Evolutionary conservation across 257 asterid genomes (phyloP).

Genomic region (Ilex asprella): DNA sequence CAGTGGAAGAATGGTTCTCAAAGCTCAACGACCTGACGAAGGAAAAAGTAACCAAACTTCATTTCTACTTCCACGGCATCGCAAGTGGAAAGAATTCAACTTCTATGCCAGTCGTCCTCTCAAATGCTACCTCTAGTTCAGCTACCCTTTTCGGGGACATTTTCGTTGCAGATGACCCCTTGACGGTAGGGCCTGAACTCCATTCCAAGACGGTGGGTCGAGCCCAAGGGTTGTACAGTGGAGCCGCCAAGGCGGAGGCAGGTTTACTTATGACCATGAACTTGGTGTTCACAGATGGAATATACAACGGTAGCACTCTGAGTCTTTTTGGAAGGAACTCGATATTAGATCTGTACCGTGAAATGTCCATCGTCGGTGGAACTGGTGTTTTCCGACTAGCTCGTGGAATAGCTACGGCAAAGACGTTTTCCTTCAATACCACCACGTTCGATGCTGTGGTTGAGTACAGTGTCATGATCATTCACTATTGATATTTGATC

Average conservation of each 20-base stretch:
- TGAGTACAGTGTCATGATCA: slow-evolving; percentile 12
- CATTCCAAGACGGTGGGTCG: slow-evolving; percentile 28
- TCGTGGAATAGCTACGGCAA: slow-evolving; percentile 27
- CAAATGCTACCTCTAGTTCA: slow-evolving; percentile 11
- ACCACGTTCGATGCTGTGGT: slow-evolving; percentile 6
- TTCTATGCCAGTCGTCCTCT: slow-evolving; percentile 23
- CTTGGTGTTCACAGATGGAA: slow-evolving; percentile 24
- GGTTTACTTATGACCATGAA: slow-evolving; percentile 25
- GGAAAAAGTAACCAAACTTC: slow-evolving; percentile 26
- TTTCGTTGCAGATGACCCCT: slow-evolving; percentile 26
- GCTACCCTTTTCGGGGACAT: slow-evolving; percentile 25
- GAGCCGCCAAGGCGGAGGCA: slow-evolving; percentile 16
- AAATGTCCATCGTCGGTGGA: slow-evolving; percentile 35
- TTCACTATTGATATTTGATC: neutral
- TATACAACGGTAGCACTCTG: slow-evolving; percentile 27
- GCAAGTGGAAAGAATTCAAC: slow-evolving; percentile 22
- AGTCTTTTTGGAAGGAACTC: slow-evolving; percentile 28
- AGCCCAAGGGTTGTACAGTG: slow-evolving; percentile 33
- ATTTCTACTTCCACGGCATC: slow-evolving; percentile 34
- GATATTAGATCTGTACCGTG: slow-evolving; percentile 20
- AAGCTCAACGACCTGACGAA: slow-evolving; percentile 11
- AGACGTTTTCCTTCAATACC: slow-evolving; percentile 16
- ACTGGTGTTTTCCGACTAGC: slow-evolving; percentile 36
- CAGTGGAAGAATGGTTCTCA: slow-evolving; percentile 28
- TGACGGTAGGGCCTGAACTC: slow-evolving; percentile 23